These are phyloP conservation scores for Aspergillus avenaceus DNA, from an alignment of 495 filamentous ascomycete species.

Conservation along the genomic window DNA sequence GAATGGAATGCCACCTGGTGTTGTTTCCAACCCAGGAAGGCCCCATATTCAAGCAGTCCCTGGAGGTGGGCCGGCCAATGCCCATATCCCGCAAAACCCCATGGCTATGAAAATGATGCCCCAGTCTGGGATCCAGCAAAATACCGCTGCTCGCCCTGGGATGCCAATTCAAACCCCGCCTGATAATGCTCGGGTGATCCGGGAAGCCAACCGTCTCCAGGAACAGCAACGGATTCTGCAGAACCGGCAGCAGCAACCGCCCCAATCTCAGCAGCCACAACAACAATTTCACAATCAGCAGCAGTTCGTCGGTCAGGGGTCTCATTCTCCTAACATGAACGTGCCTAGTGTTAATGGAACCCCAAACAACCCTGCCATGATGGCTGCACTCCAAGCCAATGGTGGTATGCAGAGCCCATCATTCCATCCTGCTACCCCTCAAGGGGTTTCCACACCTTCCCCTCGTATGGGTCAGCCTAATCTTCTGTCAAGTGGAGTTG, in stretches of 20 bases:
- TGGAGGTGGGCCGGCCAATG: slow-evolving; percentile 32
- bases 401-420: slow-evolving; percentile 48
- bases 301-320: slow-evolving; percentile 40
- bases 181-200: slow-evolving; percentile 47
- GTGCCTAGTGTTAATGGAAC: slow-evolving; percentile 47
- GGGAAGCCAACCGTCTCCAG: slow-evolving; percentile 61
- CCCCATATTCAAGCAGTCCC: slow-evolving; percentile 40
- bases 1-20: slow-evolving; percentile 33
- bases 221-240: slow-evolving; percentile 62
- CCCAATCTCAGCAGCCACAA: slow-evolving; percentile 35
- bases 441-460: slow-evolving; percentile 46
- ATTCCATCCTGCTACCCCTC: slow-evolving; percentile 39
- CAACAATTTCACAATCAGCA: slow-evolving; percentile 39
- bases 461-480: slow-evolving; percentile 51
- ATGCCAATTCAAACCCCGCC: slow-evolving; percentile 53
- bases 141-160: slow-evolving; percentile 54
- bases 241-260: slow-evolving; percentile 41
- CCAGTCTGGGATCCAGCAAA: slow-evolving; percentile 65
- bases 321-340: slow-evolving; percentile 39
- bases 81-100: slow-evolving; percentile 47
- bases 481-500: slow-evolving; percentile 48
- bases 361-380: slow-evolving; percentile 50
- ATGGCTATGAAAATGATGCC: slow-evolving; percentile 67
- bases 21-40: slow-evolving; percentile 35
- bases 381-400: slow-evolving; percentile 47